A percentile compares a stretch with the other conserved stretches of the same genome.
Evolutionary conservation across 2,329 filamentous ascomycete genomes (phyloP).

Genomic region (Verticillium nonalfalfae): DNA sequence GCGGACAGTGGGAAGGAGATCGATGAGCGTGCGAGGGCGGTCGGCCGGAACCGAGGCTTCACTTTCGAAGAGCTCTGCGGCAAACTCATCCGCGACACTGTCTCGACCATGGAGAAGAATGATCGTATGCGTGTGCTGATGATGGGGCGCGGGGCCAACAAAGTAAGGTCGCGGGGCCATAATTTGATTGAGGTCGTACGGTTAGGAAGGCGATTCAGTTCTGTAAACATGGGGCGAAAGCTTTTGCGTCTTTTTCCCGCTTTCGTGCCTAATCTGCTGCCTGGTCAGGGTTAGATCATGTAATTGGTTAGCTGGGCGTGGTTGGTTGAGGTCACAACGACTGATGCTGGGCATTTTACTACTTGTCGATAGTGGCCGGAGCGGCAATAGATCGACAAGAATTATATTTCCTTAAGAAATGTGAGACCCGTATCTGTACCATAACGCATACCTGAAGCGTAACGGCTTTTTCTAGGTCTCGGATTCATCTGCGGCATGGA

Average conservation of each 20-base stretch:
- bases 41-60: conserved; percentile 16
- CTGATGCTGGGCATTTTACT: too few relatives aligned
- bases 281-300: too few relatives aligned
- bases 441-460: conserved; percentile 45
- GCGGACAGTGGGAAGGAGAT: conserved; percentile 15
- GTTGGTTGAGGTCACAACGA: too few relatives aligned
- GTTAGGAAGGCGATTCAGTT: background rate
- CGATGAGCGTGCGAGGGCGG: conserved; percentile 13
- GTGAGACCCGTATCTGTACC: conserved; percentile 64
- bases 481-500: conserved; percentile 51
- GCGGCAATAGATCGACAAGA: too few relatives aligned
- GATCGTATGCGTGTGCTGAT: conserved; percentile 33
- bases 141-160: background rate
- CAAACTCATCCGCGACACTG: conserved; percentile 30
- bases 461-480: conserved; percentile 57
- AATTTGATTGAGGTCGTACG: background rate
- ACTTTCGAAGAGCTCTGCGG: conserved; percentile 30
- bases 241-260: too few relatives aligned
- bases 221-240: background rate
- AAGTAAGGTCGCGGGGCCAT: background rate
- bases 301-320: too few relatives aligned
- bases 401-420: conserved; percentile 20
- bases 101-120: conserved; percentile 40
- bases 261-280: too few relatives aligned
- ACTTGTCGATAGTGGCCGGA: too few relatives aligned